Conservation (phyloP, 352 stramenopile genomes). For the Globisporangium ultimum region DNA sequence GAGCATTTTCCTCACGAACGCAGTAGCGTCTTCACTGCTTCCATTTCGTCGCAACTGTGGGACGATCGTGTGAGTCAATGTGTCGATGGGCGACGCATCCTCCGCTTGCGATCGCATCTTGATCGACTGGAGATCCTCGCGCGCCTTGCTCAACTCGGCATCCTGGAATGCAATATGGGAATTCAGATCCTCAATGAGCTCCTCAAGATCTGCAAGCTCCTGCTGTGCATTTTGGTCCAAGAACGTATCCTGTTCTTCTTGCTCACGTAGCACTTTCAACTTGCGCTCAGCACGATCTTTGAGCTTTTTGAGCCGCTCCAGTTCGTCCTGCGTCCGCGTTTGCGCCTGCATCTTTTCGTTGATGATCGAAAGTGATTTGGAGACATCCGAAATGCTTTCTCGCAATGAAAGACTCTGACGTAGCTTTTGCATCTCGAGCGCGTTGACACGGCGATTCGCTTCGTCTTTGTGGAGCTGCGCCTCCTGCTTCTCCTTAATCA, state of each 20-base stretch:
- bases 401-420: slow-evolving; percentile 66
- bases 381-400: slow-evolving; percentile 74
- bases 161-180: slow-evolving; percentile 86
- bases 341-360: slow-evolving; percentile 66
- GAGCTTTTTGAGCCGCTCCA: slow-evolving; percentile 67
- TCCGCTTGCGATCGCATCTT: slow-evolving; percentile 36
- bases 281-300: slow-evolving; percentile 67
- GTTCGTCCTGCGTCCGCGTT: slow-evolving; percentile 54
- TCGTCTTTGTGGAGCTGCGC: slow-evolving; percentile 57
- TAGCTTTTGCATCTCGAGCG: slow-evolving; percentile 83
- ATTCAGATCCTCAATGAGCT: slow-evolving; percentile 73
- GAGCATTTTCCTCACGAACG: slow-evolving; percentile 45
- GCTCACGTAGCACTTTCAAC: slow-evolving; percentile 32
- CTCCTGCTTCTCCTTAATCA: slow-evolving; percentile 67
- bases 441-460: slow-evolving; percentile 47
- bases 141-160: slow-evolving; percentile 47
- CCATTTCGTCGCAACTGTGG: slow-evolving; percentile 21
- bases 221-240: slow-evolving; percentile 62
- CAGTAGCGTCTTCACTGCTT: slow-evolving; percentile 1
- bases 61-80: slow-evolving; percentile 25
- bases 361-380: slow-evolving; percentile 49
- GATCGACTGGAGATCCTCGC: slow-evolving; percentile 50
- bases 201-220: slow-evolving; percentile 64
- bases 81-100: slow-evolving; percentile 45
- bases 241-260: slow-evolving; percentile 53